phyloP scores from a whole-genome alignment of 1,139 yeast genomes.

The Hanseniaspora uvarum region DNA sequence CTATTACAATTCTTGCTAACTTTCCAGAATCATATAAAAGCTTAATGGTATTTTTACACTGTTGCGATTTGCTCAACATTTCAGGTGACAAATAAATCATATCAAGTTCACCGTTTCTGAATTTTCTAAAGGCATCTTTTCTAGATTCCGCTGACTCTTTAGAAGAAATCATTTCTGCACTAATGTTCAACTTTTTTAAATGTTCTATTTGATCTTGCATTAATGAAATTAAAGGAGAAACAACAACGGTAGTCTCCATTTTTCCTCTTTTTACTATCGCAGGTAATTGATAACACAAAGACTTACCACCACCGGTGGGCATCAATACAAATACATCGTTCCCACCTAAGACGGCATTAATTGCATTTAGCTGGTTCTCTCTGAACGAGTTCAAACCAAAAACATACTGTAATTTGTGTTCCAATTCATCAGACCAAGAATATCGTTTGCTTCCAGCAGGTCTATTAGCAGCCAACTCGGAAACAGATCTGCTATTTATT shows the following conservation, averaged over 20 bases:
- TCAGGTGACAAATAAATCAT: conserved; percentile 89
- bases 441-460: conserved; percentile 23
- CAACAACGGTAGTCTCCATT: conserved; percentile 84
- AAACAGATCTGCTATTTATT: not conserved
- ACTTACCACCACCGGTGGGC: conserved; percentile 99
- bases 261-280: conserved; percentile 68
- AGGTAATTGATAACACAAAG: conserved; percentile 90
- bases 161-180: conserved; percentile 84
- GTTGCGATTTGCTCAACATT: conserved; percentile 71
- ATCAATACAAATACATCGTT: conserved; percentile 85
- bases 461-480: not conserved
- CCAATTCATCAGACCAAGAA: conserved; percentile 62
- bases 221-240: conserved; percentile 86
- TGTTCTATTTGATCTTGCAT: conserved; percentile 98
- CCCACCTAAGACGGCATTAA: conserved; percentile 69
- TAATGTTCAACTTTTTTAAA: conserved; percentile 51
- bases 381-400: conserved; percentile 66
- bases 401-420: conserved; percentile 42
- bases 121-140: conserved; percentile 49
- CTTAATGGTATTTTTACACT: conserved; percentile 56
- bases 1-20: conserved; percentile 83
- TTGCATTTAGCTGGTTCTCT: conserved; percentile 76
- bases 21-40: conserved; percentile 44
- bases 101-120: conserved; percentile 58
- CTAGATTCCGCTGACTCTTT: conserved; percentile 58